Evolutionary conservation across 1,139 yeast genomes (phyloP), one percentile per base, ranked within the genome.

Genomic region (Kodamaea fungicola): DNA sequence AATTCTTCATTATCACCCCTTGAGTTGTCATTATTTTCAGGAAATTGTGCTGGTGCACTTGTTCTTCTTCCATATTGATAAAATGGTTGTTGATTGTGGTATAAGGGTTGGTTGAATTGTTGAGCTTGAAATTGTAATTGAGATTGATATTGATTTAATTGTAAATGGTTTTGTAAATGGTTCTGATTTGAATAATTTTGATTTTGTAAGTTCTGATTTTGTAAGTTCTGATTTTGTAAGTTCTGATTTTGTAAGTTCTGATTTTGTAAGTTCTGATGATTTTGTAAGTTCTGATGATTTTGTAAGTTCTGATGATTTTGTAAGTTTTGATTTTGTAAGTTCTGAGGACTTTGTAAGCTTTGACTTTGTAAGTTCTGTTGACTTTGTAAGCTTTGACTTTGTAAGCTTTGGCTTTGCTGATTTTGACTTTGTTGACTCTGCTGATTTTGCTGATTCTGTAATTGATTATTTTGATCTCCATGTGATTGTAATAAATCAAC

Each of bases 1-100:
- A 63, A 62, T 37, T 59, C 57, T 41, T 66, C 72, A 19, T 59
- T 62, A 19, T 40, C 43, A 12, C 32, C 44, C 7, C 30, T 13
- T 6, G 22, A 23, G 10, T 25, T 25, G 24, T 8, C 22, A 22
- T n/a, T 4, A 19, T 30, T 22, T 16, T 29, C 27, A 12, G 26
- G n/a, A 21, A 21, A 30, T 27, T n/a, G 34, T 7, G 41, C 33
- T 5, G 36, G 36, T 4, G 32, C 36, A 28, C 41, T 27, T 31
- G 39, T 31, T 10, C 38, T 10, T 22, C 35, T 12, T 24, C 29
- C 35, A 23, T 24, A 16, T 28, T 16, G 21, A 16, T 28, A 19
- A 19, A 30, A n/a, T 22, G 33, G 26, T 29, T 22, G 13, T 22
- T 25, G 25, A 19, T 12, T 28, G 8, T 6, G 28, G 8, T 12